phyloP scores from a whole-genome alignment of 176 grass and related monocot species.

The Oryza nivara region DNA sequence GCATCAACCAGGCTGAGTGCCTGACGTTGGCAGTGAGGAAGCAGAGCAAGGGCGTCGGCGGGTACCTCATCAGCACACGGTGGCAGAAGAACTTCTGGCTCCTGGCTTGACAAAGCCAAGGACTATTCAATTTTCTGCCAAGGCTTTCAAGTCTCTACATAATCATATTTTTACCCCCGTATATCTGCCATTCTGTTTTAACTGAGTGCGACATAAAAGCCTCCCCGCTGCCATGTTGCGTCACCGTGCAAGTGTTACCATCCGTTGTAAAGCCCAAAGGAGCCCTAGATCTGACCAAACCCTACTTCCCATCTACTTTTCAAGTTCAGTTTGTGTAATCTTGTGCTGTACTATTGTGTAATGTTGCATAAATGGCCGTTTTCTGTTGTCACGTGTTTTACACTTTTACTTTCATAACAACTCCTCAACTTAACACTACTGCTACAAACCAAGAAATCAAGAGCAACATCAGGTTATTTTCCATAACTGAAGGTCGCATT shows the following conservation, averaged over 20 bases:
- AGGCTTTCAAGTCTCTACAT: background rate
- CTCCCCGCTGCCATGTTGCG: background rate
- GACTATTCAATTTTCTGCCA: conserved; percentile 2
- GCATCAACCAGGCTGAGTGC: conserved; percentile 85
- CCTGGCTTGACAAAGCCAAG: conserved; percentile 52
- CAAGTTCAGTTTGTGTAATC: background rate
- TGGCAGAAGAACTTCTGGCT: conserved; percentile 99
- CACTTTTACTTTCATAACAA: too few relatives aligned
- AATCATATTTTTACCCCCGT: conserved; percentile 37
- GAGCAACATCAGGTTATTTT: background rate
- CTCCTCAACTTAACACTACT: background rate
- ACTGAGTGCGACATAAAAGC: conserved; percentile 9
- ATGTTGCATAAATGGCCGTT: conserved; percentile 20
- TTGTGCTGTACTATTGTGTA: conserved; percentile 26
- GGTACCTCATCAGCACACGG: conserved; percentile 82
- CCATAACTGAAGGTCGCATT: background rate
- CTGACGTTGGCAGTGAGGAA: conserved; percentile 86
- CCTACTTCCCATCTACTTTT: conserved; percentile 18
- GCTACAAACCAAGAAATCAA: background rate
- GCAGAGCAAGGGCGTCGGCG: conserved; percentile 80
- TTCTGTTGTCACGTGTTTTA: background rate
- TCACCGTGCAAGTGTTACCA: conserved; percentile 17
- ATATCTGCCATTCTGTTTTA: conserved; percentile 27
- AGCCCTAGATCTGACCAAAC: conserved; percentile 45
- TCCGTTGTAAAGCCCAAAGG: conserved; percentile 50